Conservation (phyloP, 495 filamentous ascomycete genomes). For the Baudoinia panamericana region DNA sequence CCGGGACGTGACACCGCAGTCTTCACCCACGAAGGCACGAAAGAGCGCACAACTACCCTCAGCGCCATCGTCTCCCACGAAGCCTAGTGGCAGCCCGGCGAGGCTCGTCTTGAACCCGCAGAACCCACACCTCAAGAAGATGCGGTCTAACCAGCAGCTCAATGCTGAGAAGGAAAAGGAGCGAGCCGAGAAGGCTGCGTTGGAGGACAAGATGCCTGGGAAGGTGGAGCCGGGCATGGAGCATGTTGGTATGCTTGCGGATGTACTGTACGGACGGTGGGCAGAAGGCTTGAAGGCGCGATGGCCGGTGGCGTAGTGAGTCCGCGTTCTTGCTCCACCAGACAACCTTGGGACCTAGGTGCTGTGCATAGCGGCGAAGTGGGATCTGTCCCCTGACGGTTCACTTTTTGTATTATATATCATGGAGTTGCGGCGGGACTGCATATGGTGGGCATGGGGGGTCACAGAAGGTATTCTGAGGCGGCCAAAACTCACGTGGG, state of each 20-base stretch:
- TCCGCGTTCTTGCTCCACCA: too few species aligned
- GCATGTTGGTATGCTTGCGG: constrained; percentile 74
- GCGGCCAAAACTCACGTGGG: too few species aligned
- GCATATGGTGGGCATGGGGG: too few species aligned
- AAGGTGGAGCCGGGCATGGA: constrained; percentile 60
- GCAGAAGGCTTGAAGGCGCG: constrained; percentile 66
- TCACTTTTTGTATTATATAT: too few species aligned
- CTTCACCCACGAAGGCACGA: constrained; percentile 12
- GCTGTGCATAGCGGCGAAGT: too few species aligned
- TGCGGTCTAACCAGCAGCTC: constrained; percentile 17
- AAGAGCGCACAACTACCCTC: not conserved
- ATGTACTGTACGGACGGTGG: constrained; percentile 85
- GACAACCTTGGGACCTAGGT: too few species aligned
- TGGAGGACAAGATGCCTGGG: constrained; percentile 23
- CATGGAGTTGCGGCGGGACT: too few species aligned
- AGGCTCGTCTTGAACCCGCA: constrained; percentile 66
- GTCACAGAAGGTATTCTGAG: too few species aligned
- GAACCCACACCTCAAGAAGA: constrained; percentile 70
- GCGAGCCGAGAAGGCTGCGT: constrained; percentile 2
- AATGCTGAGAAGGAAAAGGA: not conserved
- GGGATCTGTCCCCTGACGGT: too few species aligned
- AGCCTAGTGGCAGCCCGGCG: constrained; percentile 32
- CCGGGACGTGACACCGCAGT: constrained; percentile 9
- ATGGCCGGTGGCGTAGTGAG: constrained; percentile 45
- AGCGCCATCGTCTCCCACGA: constrained; percentile 12